Evolutionary conservation across 306 rosid genomes (phyloP), one percentile per base, ranked within the genome.

Genomic region (Pachyrhizus erosus): DNA sequence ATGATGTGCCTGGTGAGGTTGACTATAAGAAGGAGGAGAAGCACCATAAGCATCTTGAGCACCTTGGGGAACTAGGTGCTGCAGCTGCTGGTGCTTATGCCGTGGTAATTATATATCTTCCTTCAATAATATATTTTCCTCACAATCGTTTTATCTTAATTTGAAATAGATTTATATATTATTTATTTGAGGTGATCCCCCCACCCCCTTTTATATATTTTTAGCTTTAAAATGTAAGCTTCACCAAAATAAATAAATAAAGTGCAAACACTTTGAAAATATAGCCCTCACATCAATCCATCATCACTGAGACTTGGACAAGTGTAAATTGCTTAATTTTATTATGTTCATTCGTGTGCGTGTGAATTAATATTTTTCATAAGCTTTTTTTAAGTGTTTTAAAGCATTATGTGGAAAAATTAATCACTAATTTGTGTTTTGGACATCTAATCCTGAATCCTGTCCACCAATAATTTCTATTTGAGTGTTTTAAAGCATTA

Each of bases 1-100:
- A 81, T 37, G 40, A 37, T 37, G 40, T 37, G 7, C 8, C 40
- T 37, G 40, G 40, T 1, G 90, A 81, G 23, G 82, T 67, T 73
- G 94, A 94, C 42, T 89, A 89, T 84, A 77, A 52, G 79, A 86
- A 91, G 84, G 94, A 93, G 77, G 89, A 86, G 92, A 89, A 94
- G 77, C 94, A 93, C 70, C 95, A 90, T 85, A 91, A 94, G 79
- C 91, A 88, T 77, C 89, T 84, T 29, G 94, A 92, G 84, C 80
- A 89, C 18, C 37, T 89, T 9, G 89, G 91, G 1, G 92, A 83
- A 77, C 76, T 91, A 12, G 97, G 91, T 48, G 51, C 83, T 18
- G 79, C 69, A 0, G 93, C 92, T 43, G 90, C 95, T 33, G 94
- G 94, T 48, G 92, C 84, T 71, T 93, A 82, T 87, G 94, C 91